Base-by-base conservation (phyloP, 495 filamentous ascomycete species). In the Aspergillus campestris region DNA sequence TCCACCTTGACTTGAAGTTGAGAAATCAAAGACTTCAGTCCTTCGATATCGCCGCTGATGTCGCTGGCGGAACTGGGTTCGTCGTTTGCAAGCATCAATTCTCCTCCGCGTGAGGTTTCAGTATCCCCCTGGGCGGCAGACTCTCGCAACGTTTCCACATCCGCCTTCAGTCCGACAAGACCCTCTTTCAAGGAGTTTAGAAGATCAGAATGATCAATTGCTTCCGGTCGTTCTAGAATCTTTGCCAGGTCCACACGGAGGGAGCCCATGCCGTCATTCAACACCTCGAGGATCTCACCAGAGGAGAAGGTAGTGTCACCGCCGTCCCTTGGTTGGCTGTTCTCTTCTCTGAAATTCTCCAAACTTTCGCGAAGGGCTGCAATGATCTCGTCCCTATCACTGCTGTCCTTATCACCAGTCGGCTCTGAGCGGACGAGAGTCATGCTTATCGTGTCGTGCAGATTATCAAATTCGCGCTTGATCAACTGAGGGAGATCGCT, bases 1-100 rank as follows among this genome's bases (percentile, higher is more conserved):
- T 94, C 87, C 32, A 96, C 78, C 65, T 94, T 95, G 55, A 79
- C 77, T 38, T 84, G 79, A 1, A 96, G 72, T 57, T 94, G 81
- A 1, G 81, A 82, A 46, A 95, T 86, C 44, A 95, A 69, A 31
- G 78, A 66, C 52, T 94, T 89, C 11, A 96, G 76, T 39, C 84
- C 83, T 55, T 91, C 88, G 39, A 95, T 81, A 44, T 90, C 87
- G 45, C 81, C 77, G 8, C 73, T 72, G 42, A 80, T 79, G 7
- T 65, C 18, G 18, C 18, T 24, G 18, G 18, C 18, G 2, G 18
- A 24, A 24, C 18, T 60, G 2, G 54, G 36, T 32, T 67, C 65
- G 36, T 67, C 65, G 36, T 75, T 70, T 15, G 72, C 72, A 31
- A 82, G 71, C 49, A 84, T 66, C 12, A 84, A 73, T 47, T 78